Percentiles rank a stretch among this genome's conserved stretches.
Conservation (phyloP, 1,284 basidiomycete species). For the Malassezia vespertilionis region DNA sequence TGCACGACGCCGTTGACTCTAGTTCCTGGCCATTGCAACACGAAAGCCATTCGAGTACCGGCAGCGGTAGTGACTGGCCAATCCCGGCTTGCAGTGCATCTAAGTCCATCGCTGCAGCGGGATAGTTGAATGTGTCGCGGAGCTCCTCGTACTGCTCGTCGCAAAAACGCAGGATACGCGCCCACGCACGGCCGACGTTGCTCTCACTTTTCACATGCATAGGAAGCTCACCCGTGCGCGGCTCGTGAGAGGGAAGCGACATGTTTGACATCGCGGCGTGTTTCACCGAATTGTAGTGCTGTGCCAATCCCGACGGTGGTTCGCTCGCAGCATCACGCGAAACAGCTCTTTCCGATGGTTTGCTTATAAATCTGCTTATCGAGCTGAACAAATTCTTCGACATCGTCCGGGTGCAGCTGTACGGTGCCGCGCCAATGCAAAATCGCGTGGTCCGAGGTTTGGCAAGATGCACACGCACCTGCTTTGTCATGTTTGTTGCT, state of each 20-base stretch:
- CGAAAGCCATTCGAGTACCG: slow-evolving; percentile 40
- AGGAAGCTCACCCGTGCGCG: neutral
- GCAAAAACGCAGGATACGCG: slow-evolving; percentile 35
- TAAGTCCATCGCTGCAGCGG: slow-evolving; percentile 30
- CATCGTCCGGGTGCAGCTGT: too few species aligned
- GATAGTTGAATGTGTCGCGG: slow-evolving; percentile 43
- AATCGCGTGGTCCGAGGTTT: too few species aligned
- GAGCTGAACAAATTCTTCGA: neutral
- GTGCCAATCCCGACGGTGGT: neutral
- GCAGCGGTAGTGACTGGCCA: slow-evolving; percentile 31
- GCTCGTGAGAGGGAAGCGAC: neutral
- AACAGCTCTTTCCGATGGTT: too few species aligned
- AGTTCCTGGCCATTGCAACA: slow-evolving; percentile 43
- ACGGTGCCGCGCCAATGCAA: too few species aligned
- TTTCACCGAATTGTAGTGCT: neutral
- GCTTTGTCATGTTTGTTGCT: too few species aligned
- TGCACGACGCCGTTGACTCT: slow-evolving; percentile 39
- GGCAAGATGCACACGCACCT: too few species aligned
- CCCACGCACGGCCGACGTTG: slow-evolving; percentile 30
- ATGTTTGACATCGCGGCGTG: neutral
- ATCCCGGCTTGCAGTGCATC: slow-evolving; percentile 38
- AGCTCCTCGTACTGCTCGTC: slow-evolving; percentile 38
- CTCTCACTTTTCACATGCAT: slow-evolving; percentile 1
- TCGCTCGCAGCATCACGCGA: too few species aligned
- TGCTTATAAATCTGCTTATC: neutral